These are phyloP conservation scores for Leccinellum luteum DNA, from an alignment of 768 basidiomycete species.

Conservation along the genomic window DNA sequence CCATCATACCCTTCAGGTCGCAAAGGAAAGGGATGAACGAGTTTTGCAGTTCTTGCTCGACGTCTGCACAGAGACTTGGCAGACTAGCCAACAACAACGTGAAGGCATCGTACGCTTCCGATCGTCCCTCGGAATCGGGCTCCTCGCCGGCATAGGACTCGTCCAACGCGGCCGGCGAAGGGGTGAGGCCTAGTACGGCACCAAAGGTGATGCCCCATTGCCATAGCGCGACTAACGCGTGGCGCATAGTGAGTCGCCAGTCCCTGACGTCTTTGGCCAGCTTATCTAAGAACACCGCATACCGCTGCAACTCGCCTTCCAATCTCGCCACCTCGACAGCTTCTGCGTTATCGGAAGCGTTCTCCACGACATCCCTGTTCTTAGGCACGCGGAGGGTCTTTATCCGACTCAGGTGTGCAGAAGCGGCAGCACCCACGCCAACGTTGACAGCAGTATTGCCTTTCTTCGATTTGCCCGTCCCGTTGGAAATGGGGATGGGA, in stretches of 20 bases:
- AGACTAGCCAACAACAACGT: slow-evolving; percentile 56
- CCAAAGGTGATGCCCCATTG: slow-evolving; percentile 68
- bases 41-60: slow-evolving; percentile 53
- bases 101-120: slow-evolving; percentile 74
- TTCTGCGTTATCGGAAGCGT: slow-evolving; percentile 36
- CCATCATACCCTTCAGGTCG: slow-evolving; percentile 55
- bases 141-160: slow-evolving; percentile 8
- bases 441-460: slow-evolving; percentile 39
- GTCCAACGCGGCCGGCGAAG: slow-evolving; percentile 31
- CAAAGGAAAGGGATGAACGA: slow-evolving; percentile 57
- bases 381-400: slow-evolving; percentile 44
- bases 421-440: slow-evolving; percentile 47
- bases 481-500: slow-evolving; percentile 36
- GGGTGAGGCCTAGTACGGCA: slow-evolving; percentile 59
- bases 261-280: slow-evolving; percentile 62
- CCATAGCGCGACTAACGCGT: slow-evolving; percentile 47
- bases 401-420: slow-evolving; percentile 61
- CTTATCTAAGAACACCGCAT: slow-evolving; percentile 56
- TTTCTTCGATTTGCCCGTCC: slow-evolving; percentile 38
- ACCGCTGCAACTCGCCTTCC: slow-evolving; percentile 54
- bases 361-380: slow-evolving; percentile 31
- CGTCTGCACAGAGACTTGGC: slow-evolving; percentile 47
- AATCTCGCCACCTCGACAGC: slow-evolving; percentile 52
- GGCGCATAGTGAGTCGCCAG: slow-evolving; percentile 56
- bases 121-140: slow-evolving; percentile 26